These are phyloP conservation scores for Bromus sterilis DNA, from an alignment of 176 grass and related monocot species.

Conservation along the genomic window DNA sequence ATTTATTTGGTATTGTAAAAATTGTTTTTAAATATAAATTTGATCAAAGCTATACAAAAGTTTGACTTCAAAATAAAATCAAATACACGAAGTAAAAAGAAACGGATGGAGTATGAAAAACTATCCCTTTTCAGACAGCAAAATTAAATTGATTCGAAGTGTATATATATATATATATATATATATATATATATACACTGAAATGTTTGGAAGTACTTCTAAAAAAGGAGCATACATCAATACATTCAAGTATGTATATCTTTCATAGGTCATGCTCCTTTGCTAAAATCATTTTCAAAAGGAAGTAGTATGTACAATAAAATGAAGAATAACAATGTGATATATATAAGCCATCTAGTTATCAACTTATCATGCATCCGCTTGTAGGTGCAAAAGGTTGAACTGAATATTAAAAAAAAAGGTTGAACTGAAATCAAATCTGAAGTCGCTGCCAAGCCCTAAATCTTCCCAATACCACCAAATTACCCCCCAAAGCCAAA, in stretches of 20 bases:
- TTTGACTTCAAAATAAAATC: too few species aligned
- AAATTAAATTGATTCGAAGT: neutral
- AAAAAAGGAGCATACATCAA: neutral
- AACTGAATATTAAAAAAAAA: slow-evolving; percentile 24
- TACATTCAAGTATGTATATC: neutral
- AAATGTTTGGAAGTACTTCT: neutral
- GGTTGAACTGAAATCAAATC: slow-evolving; percentile 16
- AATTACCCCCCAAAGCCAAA: neutral
- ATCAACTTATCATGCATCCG: slow-evolving; percentile 11
- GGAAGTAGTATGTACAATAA: neutral
- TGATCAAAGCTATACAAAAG: too few species aligned
- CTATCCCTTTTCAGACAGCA: neutral
- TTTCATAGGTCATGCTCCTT: neutral
- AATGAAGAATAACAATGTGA: neutral
- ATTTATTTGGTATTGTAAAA: too few species aligned
- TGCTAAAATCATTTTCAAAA: neutral
- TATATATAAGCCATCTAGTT: neutral
- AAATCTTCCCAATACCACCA: slow-evolving; percentile 14
- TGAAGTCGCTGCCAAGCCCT: neutral
- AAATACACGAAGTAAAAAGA: too few species aligned
- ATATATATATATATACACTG: neutral
- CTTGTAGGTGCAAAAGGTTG: slow-evolving; percentile 11
- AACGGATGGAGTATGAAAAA: too few species aligned
- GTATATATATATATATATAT: neutral
- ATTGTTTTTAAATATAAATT: too few species aligned